Evolutionary conservation across 257 asterid species (phyloP).

Genomic region (Dorcoceras hygrometricum): DNA sequence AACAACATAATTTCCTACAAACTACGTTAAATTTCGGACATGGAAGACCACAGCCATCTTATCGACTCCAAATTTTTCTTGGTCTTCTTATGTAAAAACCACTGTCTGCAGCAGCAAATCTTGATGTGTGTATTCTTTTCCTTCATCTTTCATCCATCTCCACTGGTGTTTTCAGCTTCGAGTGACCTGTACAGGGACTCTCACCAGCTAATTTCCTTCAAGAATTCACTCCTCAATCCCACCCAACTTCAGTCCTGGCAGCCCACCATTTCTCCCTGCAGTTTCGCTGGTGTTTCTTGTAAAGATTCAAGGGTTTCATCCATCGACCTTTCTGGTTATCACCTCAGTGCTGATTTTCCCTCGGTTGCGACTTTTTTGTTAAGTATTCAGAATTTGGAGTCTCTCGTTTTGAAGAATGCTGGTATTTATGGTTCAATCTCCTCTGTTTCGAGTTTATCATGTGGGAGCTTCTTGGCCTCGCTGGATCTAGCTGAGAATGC

Average conservation of each 20-base stretch:
- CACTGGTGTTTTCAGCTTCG: constrained; percentile 24
- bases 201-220: constrained; percentile 69
- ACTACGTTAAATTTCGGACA: constrained; percentile 31
- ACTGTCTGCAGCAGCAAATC: constrained; percentile 1
- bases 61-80: constrained; percentile 23
- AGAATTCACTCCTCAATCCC: constrained; percentile 49
- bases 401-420: constrained; percentile 56
- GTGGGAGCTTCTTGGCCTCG: constrained; percentile 33
- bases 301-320: constrained; percentile 49
- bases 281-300: constrained; percentile 64
- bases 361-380: constrained; percentile 45
- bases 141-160: constrained; percentile 17
- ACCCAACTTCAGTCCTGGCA: constrained; percentile 52
- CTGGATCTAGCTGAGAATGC: constrained; percentile 80
- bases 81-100: constrained; percentile 16
- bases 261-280: constrained; percentile 56
- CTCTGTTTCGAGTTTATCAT: constrained; percentile 39
- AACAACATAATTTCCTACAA: constrained; percentile 17
- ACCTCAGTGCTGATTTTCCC: constrained; percentile 49
- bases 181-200: constrained; percentile 39
- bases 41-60: constrained; percentile 33
- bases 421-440: constrained; percentile 56
- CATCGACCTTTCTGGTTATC: constrained; percentile 53
- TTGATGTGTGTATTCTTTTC: constrained; percentile 2
- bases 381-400: constrained; percentile 42